Percentiles rank a stretch among this genome's conserved stretches.
phyloP scores from a whole-genome alignment of 768 basidiomycete species.

The Gloeostereum incarnatum region DNA sequence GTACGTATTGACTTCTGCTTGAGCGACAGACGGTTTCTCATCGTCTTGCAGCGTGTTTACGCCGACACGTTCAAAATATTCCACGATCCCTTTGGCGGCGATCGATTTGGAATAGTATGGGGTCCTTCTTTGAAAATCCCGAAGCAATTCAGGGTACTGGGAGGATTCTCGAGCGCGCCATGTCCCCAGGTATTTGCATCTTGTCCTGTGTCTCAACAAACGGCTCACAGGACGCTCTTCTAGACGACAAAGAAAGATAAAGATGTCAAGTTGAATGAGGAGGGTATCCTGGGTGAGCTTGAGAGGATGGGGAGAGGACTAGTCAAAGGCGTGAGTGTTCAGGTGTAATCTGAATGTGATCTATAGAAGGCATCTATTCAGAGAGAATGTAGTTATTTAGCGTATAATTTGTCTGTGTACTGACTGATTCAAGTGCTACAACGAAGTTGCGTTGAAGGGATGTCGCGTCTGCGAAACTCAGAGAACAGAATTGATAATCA shows the following conservation, averaged over 20 bases:
- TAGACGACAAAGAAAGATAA: constrained; percentile 20
- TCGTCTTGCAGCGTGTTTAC: constrained; percentile 47
- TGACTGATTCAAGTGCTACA: too few species aligned
- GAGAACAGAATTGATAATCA: too few species aligned
- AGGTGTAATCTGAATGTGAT: too few species aligned
- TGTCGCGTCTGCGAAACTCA: too few species aligned
- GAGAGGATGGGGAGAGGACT: constrained; percentile 47
- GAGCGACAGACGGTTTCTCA: constrained; percentile 1
- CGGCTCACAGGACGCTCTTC: not conserved
- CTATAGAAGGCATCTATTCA: too few species aligned
- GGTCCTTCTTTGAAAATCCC: constrained; percentile 58
- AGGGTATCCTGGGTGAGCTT: constrained; percentile 46
- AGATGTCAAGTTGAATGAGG: constrained; percentile 39
- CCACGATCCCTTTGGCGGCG: constrained; percentile 75
- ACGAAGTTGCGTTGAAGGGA: too few species aligned
- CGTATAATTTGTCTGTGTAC: too few species aligned
- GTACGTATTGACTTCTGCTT: constrained; percentile 25
- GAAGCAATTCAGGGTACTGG: constrained; percentile 70
- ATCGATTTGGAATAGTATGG: constrained; percentile 78
- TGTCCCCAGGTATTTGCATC: constrained; percentile 9
- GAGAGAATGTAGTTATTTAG: too few species aligned
- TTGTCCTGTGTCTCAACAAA: not conserved
- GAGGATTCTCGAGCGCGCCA: constrained; percentile 71
- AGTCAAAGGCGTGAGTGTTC: constrained; percentile 21
- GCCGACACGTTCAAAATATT: constrained; percentile 76